Evolutionary conservation across 108 stramenopile genomes (phyloP), one percentile per base, ranked within the genome.

Genomic region (Bacterosira constricta): DNA sequence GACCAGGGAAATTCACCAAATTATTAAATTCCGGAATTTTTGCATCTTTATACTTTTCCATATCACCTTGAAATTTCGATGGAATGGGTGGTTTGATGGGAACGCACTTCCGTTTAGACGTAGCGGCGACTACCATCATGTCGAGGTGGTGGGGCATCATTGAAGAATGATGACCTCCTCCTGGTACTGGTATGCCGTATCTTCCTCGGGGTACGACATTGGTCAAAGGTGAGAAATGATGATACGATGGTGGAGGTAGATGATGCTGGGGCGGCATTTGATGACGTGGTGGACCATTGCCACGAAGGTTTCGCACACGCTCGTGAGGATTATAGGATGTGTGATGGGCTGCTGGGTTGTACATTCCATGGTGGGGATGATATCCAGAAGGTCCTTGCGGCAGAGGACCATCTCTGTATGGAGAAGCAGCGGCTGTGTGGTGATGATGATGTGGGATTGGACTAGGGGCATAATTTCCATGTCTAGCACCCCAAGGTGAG

Each of bases 21-120:
- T 82, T 87, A 9, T 89, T 90, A 42, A 94, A 94, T 41, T 94
- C 93, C 15, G 93, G 93, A 25, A 94, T 86, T 26, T 77, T 75
- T 15, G 86, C 86, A 45, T 63, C 66, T 66, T 94, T 94, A 52
- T 63, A 69, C 53, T 88, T 88, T 59, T 94, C 90, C 42, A 91
- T 85, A 47, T 94, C 90, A 45, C 93, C 93, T 72, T 94, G 93
- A 73, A 91, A 94, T 53, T 91, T 94, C 18, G 90, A 86, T 9
- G 93, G 93, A 38, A 94, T 84, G 1, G 92, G 92, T 12, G 85
- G 88, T 58, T 90, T 90, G 53, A 91, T 37, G 27, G 89, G 82
- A 42, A 90, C 77, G 49, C 92, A 93, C 68, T 93, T 90, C 8
- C 89, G 77, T 49, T 93, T 93, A 1, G 89, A 89, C 47, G 87